Percentiles rank a stretch among this genome's conserved stretches.
phyloP scores from a whole-genome alignment of 495 filamentous ascomycete genomes.

The Hypoxylon lienhwacheense region DNA sequence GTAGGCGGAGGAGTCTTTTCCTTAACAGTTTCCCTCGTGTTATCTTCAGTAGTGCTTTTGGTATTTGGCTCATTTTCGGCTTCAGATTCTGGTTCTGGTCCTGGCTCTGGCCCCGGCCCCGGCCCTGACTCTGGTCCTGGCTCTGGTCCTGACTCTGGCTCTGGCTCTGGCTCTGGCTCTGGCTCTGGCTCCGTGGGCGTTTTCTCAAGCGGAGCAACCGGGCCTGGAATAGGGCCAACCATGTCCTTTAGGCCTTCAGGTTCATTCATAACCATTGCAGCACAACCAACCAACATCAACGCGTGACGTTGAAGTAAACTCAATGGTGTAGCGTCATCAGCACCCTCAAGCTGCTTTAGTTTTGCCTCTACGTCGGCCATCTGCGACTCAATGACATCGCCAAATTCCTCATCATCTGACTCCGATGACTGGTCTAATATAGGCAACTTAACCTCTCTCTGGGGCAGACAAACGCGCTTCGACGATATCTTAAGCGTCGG shows the following conservation, averaged over 20 bases:
- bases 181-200: conserved; percentile 43
- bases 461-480: conserved; percentile 35
- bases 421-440: conserved; percentile 46
- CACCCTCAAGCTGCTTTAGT: conserved; percentile 43
- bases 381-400: conserved; percentile 51
- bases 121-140: conserved; percentile 36
- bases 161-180: conserved; percentile 45
- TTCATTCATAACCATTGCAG: conserved; percentile 42
- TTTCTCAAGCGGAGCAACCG: conserved; percentile 28
- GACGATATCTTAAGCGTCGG: conserved; percentile 20
- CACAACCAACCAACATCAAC: conserved; percentile 38
- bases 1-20: conserved; percentile 32
- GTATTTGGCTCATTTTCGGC: conserved; percentile 42
- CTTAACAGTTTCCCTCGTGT: conserved; percentile 24
- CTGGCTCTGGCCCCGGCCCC: no score
- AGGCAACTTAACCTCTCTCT: conserved; percentile 31
- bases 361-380: conserved; percentile 49
- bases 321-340: conserved; percentile 32
- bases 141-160: conserved; percentile 33
- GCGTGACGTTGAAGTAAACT: conserved; percentile 39
- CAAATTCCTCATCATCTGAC: conserved; percentile 57
- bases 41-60: conserved; percentile 34
- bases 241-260: conserved; percentile 36
- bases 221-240: conserved; percentile 41
- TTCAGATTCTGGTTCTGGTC: conserved; percentile 43